Percentiles rank a stretch among this genome's conserved stretches.
Conservation (phyloP, 2,329 filamentous ascomycete species). For the Colletotrichum neosansevieriae region DNA sequence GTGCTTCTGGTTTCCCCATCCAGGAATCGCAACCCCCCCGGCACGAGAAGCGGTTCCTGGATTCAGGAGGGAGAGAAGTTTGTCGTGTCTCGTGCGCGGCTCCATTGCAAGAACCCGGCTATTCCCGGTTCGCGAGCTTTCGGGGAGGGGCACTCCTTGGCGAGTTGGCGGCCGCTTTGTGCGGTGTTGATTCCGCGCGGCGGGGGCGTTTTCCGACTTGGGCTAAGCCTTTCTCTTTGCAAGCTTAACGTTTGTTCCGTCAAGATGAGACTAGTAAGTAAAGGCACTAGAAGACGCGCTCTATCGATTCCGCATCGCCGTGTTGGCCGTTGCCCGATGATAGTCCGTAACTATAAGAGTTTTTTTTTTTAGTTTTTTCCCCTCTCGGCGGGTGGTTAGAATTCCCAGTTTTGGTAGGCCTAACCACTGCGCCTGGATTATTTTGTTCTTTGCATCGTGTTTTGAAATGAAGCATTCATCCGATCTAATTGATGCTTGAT, state of each 20-base stretch:
- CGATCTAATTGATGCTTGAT: constrained; percentile 4
- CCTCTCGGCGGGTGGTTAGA: constrained; percentile 20
- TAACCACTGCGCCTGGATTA: background rate
- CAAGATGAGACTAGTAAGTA: background rate
- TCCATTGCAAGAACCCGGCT: constrained; percentile 6
- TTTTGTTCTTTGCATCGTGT: background rate
- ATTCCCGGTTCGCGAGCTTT: constrained; percentile 8
- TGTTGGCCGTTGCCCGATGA: constrained; percentile 6
- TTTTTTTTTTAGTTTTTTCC: no score
- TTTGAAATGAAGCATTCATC: background rate
- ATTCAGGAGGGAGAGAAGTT: constrained; percentile 3
- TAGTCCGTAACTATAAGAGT: background rate
- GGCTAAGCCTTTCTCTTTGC: background rate
- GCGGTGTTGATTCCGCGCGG: constrained; percentile 8
- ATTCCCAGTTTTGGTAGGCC: background rate
- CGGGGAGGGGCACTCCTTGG: background rate
- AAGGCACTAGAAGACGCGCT: background rate
- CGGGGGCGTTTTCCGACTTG: constrained; percentile 10
- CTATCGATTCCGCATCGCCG: background rate
- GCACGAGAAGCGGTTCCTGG: constrained; percentile 11
- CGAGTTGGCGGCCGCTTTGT: background rate
- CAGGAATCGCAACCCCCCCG: constrained; percentile 14
- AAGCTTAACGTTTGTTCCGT: background rate
- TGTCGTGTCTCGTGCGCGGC: constrained; percentile 5
- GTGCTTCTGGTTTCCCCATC: constrained; percentile 29